Base-by-base conservation (phyloP, 306 rosid genomes). In the Cucurbita argyrosperma region DNA sequence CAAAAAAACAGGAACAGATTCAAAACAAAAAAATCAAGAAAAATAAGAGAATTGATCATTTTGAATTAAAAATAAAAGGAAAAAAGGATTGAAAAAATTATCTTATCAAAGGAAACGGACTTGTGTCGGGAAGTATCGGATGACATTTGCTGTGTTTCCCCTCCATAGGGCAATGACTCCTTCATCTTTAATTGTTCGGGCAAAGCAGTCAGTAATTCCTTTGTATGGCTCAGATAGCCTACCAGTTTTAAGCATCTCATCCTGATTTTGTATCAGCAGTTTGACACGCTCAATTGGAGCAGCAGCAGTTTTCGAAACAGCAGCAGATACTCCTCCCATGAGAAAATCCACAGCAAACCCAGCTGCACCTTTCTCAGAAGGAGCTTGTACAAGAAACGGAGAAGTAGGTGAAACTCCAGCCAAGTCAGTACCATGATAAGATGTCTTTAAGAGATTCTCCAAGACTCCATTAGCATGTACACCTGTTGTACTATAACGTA, bases 281-380 rank as follows among this genome's bases (percentile, higher is more conserved):
- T 89, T 89, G 45, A 92, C 86, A 54, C 96, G 93, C 59, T 92
- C 97, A 72, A 92, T 92, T 14, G 97, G 97, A 77, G 96, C 97
- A 21, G 96, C 96, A 37, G 97, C 97, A 2, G 97, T 86, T 85
- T 92, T 88, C 2, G 96, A 92, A 26, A 92, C 94, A 73, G 97
- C 96, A 59, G 97, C 97, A 82, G 96, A 89, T 1, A 88, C 97
- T 80, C 97, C 97, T 51, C 97, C 97, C 97, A 91, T 91, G 73
- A 91, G 83, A 68, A 91, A 91, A 81, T 91, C 96, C 8, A 85
- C 65, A 2, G 83, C 30, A 82, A 91, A 91, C 2, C 64, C 87
- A 76, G 76, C 14, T 1, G 68, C 76, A 62, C 96, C 93, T 81
- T 86, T 88, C 87, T 91, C 97, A 4, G 83, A 54, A 0, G 97